phyloP scores from a whole-genome alignment of 2,329 filamentous ascomycete species.

The Cryphonectria carpinicola region DNA sequence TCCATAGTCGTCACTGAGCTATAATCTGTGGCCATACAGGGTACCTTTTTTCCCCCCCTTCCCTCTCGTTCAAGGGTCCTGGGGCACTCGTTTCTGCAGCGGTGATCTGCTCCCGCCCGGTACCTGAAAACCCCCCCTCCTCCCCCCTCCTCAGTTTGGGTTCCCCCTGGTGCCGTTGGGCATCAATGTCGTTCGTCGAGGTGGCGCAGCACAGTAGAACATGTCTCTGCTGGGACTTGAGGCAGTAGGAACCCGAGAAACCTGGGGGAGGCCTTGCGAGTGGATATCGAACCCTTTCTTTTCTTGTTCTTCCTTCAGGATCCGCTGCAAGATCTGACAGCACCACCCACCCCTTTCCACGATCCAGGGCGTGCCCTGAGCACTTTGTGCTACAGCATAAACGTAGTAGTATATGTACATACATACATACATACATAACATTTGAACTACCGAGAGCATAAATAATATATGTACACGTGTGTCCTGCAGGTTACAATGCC shows the following conservation, averaged over 20 bases:
- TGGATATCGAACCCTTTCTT: conserved; percentile 3
- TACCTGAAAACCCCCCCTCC: neutral
- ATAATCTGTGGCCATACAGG: neutral
- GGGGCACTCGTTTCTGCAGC: neutral
- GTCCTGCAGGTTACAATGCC: neutral
- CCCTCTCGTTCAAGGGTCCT: neutral
- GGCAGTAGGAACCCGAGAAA: neutral
- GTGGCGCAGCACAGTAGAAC: neutral
- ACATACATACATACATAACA: neutral
- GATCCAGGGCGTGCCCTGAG: neutral
- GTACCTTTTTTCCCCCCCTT: neutral
- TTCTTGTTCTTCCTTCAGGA: neutral
- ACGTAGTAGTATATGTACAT: neutral
- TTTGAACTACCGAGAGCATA: neutral
- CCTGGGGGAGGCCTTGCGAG: neutral
- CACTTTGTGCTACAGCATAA: neutral
- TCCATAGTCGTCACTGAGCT: neutral
- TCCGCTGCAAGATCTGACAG: neutral
- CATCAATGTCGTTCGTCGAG: conserved; percentile 19
- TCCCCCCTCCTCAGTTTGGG: neutral
- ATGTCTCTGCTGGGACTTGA: neutral
- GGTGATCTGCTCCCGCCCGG: conserved; percentile 5
- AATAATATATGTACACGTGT: neutral
- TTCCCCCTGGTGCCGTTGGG: conserved; percentile 19
- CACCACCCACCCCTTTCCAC: neutral